Base-by-base conservation (phyloP, 2,329 filamentous ascomycete genomes). In the Cercospora sesami region DNA sequence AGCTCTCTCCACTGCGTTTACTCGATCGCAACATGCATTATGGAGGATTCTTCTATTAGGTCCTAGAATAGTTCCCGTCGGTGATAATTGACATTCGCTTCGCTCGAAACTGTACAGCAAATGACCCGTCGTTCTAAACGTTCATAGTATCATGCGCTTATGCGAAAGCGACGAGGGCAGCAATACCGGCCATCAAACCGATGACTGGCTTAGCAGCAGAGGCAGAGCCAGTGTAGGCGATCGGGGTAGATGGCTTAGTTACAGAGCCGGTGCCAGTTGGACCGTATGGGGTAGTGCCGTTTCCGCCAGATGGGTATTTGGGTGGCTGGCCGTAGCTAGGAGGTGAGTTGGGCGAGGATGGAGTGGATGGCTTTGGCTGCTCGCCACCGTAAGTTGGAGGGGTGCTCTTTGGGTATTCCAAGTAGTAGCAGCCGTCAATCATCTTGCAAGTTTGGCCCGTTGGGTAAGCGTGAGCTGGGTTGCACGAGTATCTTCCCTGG, bases 381-480 rank as follows among this genome's bases (percentile, higher is more conserved):
- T 53, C 33, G 45, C 45, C 26, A 31, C 26, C 42, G 45, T 36
- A 36, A 12, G 31, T 33, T 33, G 31, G 10, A 33, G 31, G 31
- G 14, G 31, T 36, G 33, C 7, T 62, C 60, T 67, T 59, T 28
- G 67, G 67, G 51, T 65, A 65, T 6, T 70, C 64, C 5, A 73
- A 16, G 16, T 65, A 68, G 61, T 71, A 60, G 30, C 62, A 68
- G 12, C 71, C 71, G 21, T 65, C 64, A 18, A 66, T 55, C 3
- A 67, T 53, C 39, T 70, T 51, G 61, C 72, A 73, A 39, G 31
- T 67, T n/a, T 71, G 69, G 31, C 71, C 71, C 26, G 61, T 53
- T n/a, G 72, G 68, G 36, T 72, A 72, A 18, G 48, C 26, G 57
- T 72, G 65, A 18, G 73, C 73, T 33, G 72, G 67, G 66, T 69